Base-by-base conservation (phyloP, 768 basidiomycete genomes). In the Pleurotus cornucopiae region DNA sequence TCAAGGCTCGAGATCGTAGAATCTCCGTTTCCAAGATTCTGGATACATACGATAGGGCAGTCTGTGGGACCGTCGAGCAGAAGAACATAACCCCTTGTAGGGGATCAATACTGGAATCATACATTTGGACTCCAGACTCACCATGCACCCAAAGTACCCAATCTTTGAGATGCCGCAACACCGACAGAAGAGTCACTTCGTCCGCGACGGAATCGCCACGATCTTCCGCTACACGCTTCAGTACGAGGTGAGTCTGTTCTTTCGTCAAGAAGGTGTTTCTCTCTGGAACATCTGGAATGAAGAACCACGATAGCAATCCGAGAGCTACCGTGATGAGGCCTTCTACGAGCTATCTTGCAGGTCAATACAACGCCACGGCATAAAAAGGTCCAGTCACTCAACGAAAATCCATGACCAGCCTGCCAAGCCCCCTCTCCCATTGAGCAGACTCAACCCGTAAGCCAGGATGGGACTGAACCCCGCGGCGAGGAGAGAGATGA, bases 331-430 rank as follows among this genome's bases (percentile, higher is more conserved):
- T 82, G 55, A 80, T 66, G 37, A 69, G 69, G 5, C 79, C 78
- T 63, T 81, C 79, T 20, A 81, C 67, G 48, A 81, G 77, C 79
- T 82, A 56, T 12, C 20, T 25, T 34, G 30, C 30, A 2, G 30
- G 30, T 34, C 30, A 34, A 34, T 34, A 11, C 30, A 11, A 7
- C 30, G 9, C 30, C 6, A 34, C 7, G 2, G 9, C 30, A 34
- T 4, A 9, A 34, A 34, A 9, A 11, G 7, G 11, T 34, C 30
- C 30, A 34, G 30, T 9, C 7, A 39, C 63, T 74, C 60, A 60
- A 77, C 80, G 62, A 81, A 81, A 49, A 81, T 80, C 78, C 79
- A 82, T 1, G 78, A 71, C 79, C 79, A 80, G 4, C 76, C 79
- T 21, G 73, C 62, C 40, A 79, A 64, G 13, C 76, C 78, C 40